Evolutionary conservation across 2,329 filamentous ascomycete genomes (phyloP).

Genomic region (Orbilia quercus): DNA sequence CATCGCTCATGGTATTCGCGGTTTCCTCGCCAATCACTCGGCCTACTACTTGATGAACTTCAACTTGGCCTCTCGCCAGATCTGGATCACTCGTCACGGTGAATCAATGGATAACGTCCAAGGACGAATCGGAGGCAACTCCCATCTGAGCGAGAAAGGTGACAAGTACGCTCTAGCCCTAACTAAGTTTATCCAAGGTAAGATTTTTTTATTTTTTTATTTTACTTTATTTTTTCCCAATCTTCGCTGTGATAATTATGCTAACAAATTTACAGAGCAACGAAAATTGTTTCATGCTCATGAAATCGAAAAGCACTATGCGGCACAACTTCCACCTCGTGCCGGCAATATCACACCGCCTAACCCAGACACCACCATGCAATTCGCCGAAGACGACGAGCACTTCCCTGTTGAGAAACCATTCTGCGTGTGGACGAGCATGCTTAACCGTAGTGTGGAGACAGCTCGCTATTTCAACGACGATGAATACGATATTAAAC

Average conservation of each 20-base stretch:
- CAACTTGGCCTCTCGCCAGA: conserved; percentile 92
- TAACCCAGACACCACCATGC: conserved; percentile 71
- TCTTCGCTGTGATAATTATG: background rate
- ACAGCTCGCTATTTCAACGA: conserved; percentile 93
- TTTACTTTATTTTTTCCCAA: background rate
- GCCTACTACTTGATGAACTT: conserved; percentile 97
- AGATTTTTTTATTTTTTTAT: conserved; percentile 13
- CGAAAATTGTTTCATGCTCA: conserved; percentile 58
- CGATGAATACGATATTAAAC: conserved; percentile 94
- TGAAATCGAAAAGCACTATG: conserved; percentile 59
- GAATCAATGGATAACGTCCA: conserved; percentile 87
- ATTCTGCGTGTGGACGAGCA: conserved; percentile 98
- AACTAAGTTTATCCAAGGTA: conserved; percentile 76
- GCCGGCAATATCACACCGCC: conserved; percentile 93
- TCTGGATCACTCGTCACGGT: conserved; percentile 94
- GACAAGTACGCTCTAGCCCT: conserved; percentile 81
- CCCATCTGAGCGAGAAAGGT: conserved; percentile 82
- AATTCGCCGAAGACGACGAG: conserved; percentile 60
- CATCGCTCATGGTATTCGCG: conserved; percentile 86
- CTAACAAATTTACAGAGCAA: conserved; percentile 54
- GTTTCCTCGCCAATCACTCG: conserved; percentile 90
- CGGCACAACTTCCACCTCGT: conserved; percentile 80
- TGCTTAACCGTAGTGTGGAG: conserved; percentile 89
- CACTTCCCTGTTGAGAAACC: conserved; percentile 79
- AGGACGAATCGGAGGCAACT: conserved; percentile 91